Conservation (phyloP, 345 rosid genomes). For the Moricandia arvensis region DNA sequence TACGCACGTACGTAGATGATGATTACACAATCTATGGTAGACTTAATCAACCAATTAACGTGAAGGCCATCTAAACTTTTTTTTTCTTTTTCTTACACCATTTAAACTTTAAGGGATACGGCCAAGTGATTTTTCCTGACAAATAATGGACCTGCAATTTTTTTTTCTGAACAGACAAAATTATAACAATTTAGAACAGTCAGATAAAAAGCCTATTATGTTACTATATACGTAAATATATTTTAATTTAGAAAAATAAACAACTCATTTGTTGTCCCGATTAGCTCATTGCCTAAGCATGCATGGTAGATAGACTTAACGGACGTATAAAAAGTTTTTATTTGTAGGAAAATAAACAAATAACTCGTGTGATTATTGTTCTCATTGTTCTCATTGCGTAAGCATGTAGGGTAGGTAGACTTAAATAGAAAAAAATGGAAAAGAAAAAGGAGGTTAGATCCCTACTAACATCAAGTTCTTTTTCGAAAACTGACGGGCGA, state of each 20-base stretch:
- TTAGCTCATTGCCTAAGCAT: constrained; percentile 6
- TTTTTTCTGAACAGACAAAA: not conserved
- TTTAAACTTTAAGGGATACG: no score
- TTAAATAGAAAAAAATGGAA: not conserved
- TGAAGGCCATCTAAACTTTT: not conserved
- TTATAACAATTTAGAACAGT: constrained; percentile 4
- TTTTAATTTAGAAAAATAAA: not conserved
- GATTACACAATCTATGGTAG: not conserved
- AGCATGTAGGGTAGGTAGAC: not conserved
- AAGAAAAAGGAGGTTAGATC: not conserved
- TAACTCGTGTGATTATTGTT: not conserved
- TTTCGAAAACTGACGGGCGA: not conserved
- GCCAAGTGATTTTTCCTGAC: not conserved
- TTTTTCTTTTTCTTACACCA: no score
- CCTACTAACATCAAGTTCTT: not conserved
- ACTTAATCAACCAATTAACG: not conserved
- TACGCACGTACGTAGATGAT: not conserved
- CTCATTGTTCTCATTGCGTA: not conserved
- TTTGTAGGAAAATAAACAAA: not conserved
- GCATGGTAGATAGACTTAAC: not conserved
- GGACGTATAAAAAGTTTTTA: not conserved
- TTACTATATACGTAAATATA: not conserved
- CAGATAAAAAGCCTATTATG: not conserved
- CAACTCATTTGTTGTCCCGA: not conserved
- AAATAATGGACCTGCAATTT: not conserved